Percentiles rank a stretch among this genome's conserved stretches.
phyloP scores from a whole-genome alignment of 176 grass and related monocot species.

The Zea mays region Zm-B73-REFERENCE-NAM-5.0 NC_050096.1:61004001-61004500 shows the following conservation, averaged over 20 bases:
- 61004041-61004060: slow-evolving; percentile 70
- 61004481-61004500: slow-evolving; percentile 49
- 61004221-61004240: not conserved
- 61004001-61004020: slow-evolving; percentile 57
- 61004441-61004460: slow-evolving; percentile 37
- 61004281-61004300: not conserved
- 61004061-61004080: slow-evolving; percentile 57
- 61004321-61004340: not conserved
- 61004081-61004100: slow-evolving; percentile 16
- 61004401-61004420: slow-evolving; percentile 85
- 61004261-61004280: not conserved
- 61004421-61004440: slow-evolving; percentile 59
- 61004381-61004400: slow-evolving; percentile 78
- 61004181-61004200: not conserved
- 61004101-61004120: not conserved
- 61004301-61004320: not conserved
- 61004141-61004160: not conserved
- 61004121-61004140: not conserved
- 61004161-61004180: not conserved
- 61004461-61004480: not conserved
- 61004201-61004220: not conserved
- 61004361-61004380: slow-evolving; percentile 76
- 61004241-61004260: slow-evolving; percentile 18
- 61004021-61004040: slow-evolving; percentile 69
- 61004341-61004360: slow-evolving; percentile 72